Evolutionary conservation across 306 rosid species (phyloP), one percentile per base, ranked within the genome.

Genomic region (Ormosia emarginata): DNA sequence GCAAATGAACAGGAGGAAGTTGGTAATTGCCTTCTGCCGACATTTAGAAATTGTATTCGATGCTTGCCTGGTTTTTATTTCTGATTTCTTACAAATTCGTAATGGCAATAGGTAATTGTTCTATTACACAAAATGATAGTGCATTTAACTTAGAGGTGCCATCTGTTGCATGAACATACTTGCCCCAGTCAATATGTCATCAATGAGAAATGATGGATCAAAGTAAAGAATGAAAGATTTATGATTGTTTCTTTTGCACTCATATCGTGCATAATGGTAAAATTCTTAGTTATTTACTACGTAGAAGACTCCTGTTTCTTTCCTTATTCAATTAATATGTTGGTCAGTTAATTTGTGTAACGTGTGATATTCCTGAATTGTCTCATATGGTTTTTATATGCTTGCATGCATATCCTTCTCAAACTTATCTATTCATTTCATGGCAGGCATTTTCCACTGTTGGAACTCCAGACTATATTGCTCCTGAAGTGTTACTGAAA

Each of bases 381-480:
- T 78, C 53, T 47, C 69, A 62, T 40, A 12, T 50, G 41, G 18
- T 24, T 79, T 37, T 36, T 71, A 40, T 47, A 64, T 75, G 44
- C 79, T 29, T 49, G 47, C 63, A 29, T 62, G 46, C 62, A 77
- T 83, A 44, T 76, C 65, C 64, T 77, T 83, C 82, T 74, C 69
- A 57, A 47, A 10, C 77, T 68, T 63, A 39, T 78, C 15, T 67
- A 41, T 83, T 81, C 17, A 58, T 78, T 85, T 84, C 14, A 55
- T 88, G 83, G 53, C 86, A 94, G 97, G 98, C 98, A 56, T 94
- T 58, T 86, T 94, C 98, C 53, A 94, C 97, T 13, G 98, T 93
- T 34, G 98, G 97, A 81, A 94, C 97, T 18, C 97, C 98, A 11
- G 97, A 94, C 80, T 93, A 94, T 77, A 93, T 94, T 62, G 97